Evolutionary conservation across 164 flowering plant species (phyloP).

Genomic region (Echeveria elegans): DNA sequence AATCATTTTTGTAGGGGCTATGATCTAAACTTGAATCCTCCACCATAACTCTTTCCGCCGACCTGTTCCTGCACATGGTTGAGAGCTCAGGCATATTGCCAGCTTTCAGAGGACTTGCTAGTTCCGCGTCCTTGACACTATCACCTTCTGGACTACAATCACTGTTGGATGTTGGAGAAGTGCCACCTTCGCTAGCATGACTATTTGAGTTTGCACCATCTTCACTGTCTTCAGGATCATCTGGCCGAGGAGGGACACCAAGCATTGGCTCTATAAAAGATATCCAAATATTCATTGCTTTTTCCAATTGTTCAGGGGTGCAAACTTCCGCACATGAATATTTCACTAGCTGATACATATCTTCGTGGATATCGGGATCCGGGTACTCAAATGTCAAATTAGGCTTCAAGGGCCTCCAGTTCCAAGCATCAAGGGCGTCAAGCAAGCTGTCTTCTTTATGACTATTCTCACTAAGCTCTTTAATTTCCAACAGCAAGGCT

Average conservation of each 20-base stretch:
- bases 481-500: conserved; percentile 80
- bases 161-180: conserved; percentile 33
- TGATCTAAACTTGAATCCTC: conserved; percentile 33
- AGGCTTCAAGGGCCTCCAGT: conserved; percentile 49
- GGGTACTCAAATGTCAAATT: conserved; percentile 57
- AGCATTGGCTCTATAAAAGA: conserved; percentile 76
- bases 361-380: conserved; percentile 77
- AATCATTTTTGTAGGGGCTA: conserved; percentile 24
- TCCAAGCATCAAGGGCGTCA: conserved; percentile 72
- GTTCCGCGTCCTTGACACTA: conserved; percentile 3
- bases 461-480: conserved; percentile 79
- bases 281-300: conserved; percentile 90
- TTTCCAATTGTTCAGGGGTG: conserved; percentile 74
- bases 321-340: conserved; percentile 77
- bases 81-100: conserved; percentile 46
- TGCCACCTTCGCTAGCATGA: conserved; percentile 25
- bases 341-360: conserved; percentile 66
- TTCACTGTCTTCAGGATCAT: conserved; percentile 67
- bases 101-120: conserved; percentile 32
- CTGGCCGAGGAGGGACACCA: conserved; percentile 66
- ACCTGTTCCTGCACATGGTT: conserved; percentile 31
- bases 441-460: conserved; percentile 69
- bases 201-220: conserved; percentile 49
- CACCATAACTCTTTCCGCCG: conserved; percentile 37
- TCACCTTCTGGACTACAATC: conserved; percentile 43